Percentiles rank a stretch among this genome's conserved stretches.
phyloP scores from a whole-genome alignment of 1,284 basidiomycete species.

The Leccinum brunneo-olivaceum region DNA sequence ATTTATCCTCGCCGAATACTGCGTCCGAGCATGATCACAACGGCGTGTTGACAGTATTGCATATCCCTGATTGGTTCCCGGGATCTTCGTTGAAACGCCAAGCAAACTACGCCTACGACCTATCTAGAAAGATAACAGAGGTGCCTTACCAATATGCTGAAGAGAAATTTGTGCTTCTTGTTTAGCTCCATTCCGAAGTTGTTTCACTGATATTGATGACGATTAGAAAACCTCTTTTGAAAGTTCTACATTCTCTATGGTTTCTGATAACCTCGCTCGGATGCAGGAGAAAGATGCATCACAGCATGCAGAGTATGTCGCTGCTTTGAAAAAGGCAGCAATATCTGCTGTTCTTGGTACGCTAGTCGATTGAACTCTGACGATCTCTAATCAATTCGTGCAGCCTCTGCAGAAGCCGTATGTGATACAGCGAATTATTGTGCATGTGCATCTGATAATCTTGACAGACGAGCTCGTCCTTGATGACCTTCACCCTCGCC shows the following conservation, averaged over 20 bases:
- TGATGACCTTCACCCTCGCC: conserved; percentile 27
- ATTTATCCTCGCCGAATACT: not conserved
- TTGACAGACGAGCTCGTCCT: conserved; percentile 8
- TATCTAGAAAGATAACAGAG: conserved; percentile 5
- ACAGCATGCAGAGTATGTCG: not conserved
- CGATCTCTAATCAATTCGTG: not conserved
- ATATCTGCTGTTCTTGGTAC: conserved; percentile 12
- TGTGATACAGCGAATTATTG: not conserved
- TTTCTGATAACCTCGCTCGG: conserved; percentile 13
- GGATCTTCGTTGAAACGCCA: conserved; percentile 14
- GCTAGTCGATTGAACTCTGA: too few relatives aligned
- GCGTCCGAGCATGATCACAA: not conserved
- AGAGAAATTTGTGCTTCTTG: not conserved
- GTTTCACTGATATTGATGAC: not conserved
- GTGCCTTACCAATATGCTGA: conserved; percentile 9
- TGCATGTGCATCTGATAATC: not conserved
- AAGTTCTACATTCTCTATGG: conserved; percentile 6
- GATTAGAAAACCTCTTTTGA: not conserved
- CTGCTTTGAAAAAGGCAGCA: conserved; percentile 8
- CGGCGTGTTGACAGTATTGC: conserved; percentile 10
- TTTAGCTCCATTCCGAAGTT: too few relatives aligned
- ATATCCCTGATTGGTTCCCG: conserved; percentile 19
- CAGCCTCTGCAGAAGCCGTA: conserved; percentile 16
- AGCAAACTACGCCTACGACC: conserved; percentile 3
- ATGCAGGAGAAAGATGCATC: conserved; percentile 6